A percentile compares a stretch with the other conserved stretches of the same genome.
Evolutionary conservation across 495 filamentous ascomycete species (phyloP).

Genomic region (Lasiosphaeria ovina): DNA sequence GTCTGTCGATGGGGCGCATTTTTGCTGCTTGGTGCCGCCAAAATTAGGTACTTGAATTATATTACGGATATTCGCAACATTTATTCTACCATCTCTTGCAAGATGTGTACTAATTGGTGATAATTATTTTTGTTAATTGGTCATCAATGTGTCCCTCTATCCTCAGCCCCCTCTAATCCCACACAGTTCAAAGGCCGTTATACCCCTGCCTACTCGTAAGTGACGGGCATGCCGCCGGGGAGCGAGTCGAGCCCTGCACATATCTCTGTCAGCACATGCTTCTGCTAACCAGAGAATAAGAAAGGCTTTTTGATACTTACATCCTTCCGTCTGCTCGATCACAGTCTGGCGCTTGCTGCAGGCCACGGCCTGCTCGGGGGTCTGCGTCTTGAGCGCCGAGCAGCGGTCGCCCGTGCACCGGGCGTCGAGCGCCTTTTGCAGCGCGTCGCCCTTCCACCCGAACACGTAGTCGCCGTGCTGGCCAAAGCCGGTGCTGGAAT

Average conservation of each 20-base stretch:
- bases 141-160: too few relatives aligned
- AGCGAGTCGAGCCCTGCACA: slow-evolving; percentile 17
- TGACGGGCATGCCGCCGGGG: slow-evolving; percentile 19
- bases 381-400: slow-evolving; percentile 35
- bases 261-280: not conserved
- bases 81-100: too few relatives aligned
- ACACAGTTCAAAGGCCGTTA: not conserved
- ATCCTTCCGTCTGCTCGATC: slow-evolving; percentile 34
- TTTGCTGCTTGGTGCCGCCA: too few relatives aligned
- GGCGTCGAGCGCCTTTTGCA: slow-evolving; percentile 49
- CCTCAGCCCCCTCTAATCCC: not conserved
- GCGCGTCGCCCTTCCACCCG: slow-evolving; percentile 48
- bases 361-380: slow-evolving; percentile 24
- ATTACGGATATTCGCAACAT: too few relatives aligned
- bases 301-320: slow-evolving; percentile 7
- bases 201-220: slow-evolving; percentile 1
- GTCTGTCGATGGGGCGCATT: too few relatives aligned
- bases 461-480: slow-evolving; percentile 52
- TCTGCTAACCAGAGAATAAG: not conserved
- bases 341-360: slow-evolving; percentile 37
- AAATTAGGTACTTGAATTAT: too few relatives aligned
- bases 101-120: too few relatives aligned
- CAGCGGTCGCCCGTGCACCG: slow-evolving; percentile 44
- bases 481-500: slow-evolving; percentile 37
- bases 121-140: too few relatives aligned